Evolutionary conservation across 306 rosid species (phyloP).

Genomic region (Lablab purpureus): DNA sequence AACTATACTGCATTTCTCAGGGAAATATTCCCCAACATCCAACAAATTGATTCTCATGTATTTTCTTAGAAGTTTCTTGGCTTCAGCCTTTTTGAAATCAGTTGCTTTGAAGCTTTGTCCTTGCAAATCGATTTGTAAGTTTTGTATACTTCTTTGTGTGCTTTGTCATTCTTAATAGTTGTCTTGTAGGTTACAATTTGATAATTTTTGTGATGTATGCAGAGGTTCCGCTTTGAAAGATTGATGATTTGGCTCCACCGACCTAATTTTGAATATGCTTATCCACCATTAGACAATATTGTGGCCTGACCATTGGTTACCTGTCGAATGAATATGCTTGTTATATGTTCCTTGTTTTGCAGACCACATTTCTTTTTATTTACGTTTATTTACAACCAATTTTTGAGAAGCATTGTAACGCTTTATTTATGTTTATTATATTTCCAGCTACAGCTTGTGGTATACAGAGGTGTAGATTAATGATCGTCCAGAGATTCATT

Average conservation of each 20-base stretch:
- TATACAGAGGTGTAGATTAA: slow-evolving; percentile 28
- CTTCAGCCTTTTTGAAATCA: slow-evolving; percentile 1
- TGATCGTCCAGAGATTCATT: neutral
- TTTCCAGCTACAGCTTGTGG: slow-evolving; percentile 22
- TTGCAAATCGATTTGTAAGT: slow-evolving; percentile 44
- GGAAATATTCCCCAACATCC: slow-evolving; percentile 70
- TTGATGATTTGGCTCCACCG: slow-evolving; percentile 33
- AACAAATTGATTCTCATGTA: slow-evolving; percentile 79
- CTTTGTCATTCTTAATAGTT: slow-evolving; percentile 3
- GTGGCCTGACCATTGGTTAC: slow-evolving; percentile 35
- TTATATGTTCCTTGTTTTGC: slow-evolving; percentile 27
- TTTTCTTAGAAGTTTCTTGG: slow-evolving; percentile 57
- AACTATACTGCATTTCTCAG: slow-evolving; percentile 58
- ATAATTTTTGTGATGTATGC: slow-evolving; percentile 41
- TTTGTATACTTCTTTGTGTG: slow-evolving; percentile 23
- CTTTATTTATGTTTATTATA: slow-evolving; percentile 12
- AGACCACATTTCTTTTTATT: slow-evolving; percentile 16
- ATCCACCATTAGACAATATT: slow-evolving; percentile 22
- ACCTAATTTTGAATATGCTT: slow-evolving; percentile 27
- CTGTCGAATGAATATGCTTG: slow-evolving; percentile 33
- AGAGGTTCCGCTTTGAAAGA: slow-evolving; percentile 45
- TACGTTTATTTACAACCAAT: slow-evolving; percentile 8
- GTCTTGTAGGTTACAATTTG: slow-evolving; percentile 8
- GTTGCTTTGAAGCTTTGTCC: slow-evolving; percentile 37
- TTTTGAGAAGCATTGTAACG: slow-evolving; percentile 34